phyloP scores from a whole-genome alignment of 1,284 basidiomycete genomes.

The Thelephora terrestris region DNA sequence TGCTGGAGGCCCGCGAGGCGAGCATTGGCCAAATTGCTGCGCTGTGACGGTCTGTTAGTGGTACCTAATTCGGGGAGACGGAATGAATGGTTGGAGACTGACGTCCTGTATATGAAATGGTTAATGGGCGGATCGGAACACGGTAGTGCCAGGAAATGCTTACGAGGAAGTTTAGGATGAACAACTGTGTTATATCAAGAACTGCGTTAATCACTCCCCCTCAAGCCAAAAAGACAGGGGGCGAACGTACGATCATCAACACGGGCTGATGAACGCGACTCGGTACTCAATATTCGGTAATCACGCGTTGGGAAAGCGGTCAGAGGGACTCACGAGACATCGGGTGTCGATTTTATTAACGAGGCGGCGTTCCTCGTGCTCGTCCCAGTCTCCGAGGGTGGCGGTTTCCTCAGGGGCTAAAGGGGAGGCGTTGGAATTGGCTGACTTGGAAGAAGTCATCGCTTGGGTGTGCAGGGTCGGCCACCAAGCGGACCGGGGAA shows the following conservation, averaged over 20 bases:
- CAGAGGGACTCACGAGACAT: conserved; percentile 9
- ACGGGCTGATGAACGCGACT: not conserved
- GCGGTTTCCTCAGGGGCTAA: not conserved
- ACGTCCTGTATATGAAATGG: not conserved
- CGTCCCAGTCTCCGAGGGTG: conserved; percentile 5
- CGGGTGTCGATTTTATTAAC: conserved; percentile 11
- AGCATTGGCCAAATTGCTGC: conserved; percentile 13
- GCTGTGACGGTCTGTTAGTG: conserved; percentile 2
- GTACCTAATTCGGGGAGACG: not conserved
- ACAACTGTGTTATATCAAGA: conserved; percentile 4
- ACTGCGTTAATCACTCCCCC: not conserved
- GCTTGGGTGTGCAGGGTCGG: no score
- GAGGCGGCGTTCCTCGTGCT: conserved; percentile 9
- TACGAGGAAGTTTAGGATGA: conserved; percentile 14
- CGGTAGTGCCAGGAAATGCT: not conserved
- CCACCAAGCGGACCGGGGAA: no score
- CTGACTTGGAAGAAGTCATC: not conserved
- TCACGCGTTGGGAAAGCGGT: not conserved
- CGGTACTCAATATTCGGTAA: no score
- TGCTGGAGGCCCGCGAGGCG: conserved; percentile 12
- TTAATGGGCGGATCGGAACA: not conserved
- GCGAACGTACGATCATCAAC: not conserved
- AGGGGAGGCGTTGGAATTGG: not conserved
- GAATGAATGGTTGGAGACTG: not conserved
- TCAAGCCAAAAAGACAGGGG: not conserved